Conservation (phyloP, 306 rosid species). For the Vigna hirtella region DNA sequence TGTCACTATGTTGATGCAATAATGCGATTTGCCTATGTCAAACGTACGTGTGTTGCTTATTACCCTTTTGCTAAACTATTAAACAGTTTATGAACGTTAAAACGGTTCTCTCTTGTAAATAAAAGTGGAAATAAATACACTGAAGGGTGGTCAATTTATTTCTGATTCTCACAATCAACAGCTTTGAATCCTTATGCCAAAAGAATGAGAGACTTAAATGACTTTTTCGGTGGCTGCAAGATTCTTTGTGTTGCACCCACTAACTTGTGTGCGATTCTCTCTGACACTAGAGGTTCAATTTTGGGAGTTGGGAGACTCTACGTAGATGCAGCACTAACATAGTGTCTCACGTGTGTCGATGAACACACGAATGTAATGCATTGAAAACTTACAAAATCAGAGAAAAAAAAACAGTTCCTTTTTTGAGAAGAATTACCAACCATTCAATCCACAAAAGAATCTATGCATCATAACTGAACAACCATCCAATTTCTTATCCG, state of each 20-base stretch:
- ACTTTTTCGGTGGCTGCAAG: slow-evolving; percentile 61
- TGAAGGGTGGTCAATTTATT: slow-evolving; percentile 57
- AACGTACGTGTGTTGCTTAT: slow-evolving; percentile 45
- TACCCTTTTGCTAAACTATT: slow-evolving; percentile 50
- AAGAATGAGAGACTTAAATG: slow-evolving; percentile 51
- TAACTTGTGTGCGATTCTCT: slow-evolving; percentile 72
- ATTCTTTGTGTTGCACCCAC: slow-evolving; percentile 65
- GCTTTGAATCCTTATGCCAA: slow-evolving; percentile 64
- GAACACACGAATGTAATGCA: slow-evolving; percentile 33
- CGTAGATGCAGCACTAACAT: slow-evolving; percentile 26
- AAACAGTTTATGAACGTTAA: slow-evolving; percentile 51
- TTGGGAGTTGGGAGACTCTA: slow-evolving; percentile 2
- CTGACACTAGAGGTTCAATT: slow-evolving; percentile 38
- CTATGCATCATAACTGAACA: slow-evolving; percentile 8
- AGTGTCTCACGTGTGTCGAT: slow-evolving; percentile 21
- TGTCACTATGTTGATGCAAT: slow-evolving; percentile 42
- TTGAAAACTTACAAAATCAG: background rate
- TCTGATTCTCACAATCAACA: slow-evolving; percentile 62
- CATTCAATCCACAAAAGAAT: background rate
- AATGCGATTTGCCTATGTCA: slow-evolving; percentile 37
- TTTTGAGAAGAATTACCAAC: slow-evolving; percentile 33
- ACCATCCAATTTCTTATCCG: slow-evolving; percentile 1
- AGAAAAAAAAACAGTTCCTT: slow-evolving; percentile 14
- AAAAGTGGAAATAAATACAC: slow-evolving; percentile 50
- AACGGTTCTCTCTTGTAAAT: slow-evolving; percentile 37